Percentiles rank a stretch among this genome's conserved stretches.
phyloP scores from a whole-genome alignment of 306 rosid genomes.

The Mucuna pruriens region DNA sequence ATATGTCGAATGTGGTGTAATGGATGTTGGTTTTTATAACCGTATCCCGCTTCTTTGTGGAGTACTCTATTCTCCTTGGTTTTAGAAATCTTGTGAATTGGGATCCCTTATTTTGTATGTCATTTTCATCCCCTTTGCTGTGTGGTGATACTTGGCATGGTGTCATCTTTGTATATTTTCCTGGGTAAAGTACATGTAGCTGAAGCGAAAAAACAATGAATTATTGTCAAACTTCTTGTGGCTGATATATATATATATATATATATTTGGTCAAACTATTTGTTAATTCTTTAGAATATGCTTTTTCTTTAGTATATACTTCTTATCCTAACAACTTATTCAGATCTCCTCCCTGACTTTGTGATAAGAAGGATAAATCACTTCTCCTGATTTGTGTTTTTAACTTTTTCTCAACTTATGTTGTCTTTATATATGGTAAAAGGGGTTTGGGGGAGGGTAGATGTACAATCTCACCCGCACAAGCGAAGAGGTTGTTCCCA shows the following conservation, averaged over 20 bases:
- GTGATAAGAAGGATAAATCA: background rate
- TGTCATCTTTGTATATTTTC: slow-evolving; percentile 5
- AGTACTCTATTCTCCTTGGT: background rate
- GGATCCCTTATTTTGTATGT: background rate
- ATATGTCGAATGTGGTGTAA: background rate
- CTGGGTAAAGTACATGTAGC: background rate
- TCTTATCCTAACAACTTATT: background rate
- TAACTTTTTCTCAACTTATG: background rate
- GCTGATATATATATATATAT: too few relatives aligned
- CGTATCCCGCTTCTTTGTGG: background rate
- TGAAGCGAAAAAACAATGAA: background rate
- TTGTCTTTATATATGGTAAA: background rate
- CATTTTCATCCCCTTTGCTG: background rate
- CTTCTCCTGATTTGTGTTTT: background rate
- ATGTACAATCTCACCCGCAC: background rate
- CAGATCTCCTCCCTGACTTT: background rate
- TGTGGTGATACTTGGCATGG: background rate
- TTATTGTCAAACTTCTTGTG: background rate
- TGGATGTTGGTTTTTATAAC: background rate
- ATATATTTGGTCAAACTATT: too few relatives aligned
- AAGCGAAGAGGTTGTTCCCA: background rate
- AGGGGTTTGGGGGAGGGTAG: background rate
- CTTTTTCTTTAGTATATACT: background rate
- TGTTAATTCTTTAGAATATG: background rate
- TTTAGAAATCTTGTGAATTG: background rate